These are phyloP conservation scores for Penicillium psychrosexuale DNA, from an alignment of 2,329 filamentous ascomycete genomes.

Conservation along the genomic window DNA sequence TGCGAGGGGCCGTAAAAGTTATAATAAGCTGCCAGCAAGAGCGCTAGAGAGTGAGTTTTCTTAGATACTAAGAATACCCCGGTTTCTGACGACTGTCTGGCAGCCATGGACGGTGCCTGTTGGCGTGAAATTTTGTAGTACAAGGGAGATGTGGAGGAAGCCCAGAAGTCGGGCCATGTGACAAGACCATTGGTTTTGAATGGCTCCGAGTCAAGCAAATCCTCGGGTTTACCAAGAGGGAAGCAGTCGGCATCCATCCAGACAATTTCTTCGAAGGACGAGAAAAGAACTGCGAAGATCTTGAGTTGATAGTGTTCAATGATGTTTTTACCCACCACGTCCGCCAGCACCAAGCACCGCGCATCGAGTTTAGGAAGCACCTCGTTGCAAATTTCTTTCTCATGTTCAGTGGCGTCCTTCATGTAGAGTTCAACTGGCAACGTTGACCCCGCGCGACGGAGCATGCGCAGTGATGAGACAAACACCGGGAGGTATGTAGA, in stretches of 20 bases:
- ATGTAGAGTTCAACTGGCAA: slow-evolving; percentile 50
- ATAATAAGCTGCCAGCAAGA: slow-evolving; percentile 39
- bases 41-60: slow-evolving; percentile 32
- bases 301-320: slow-evolving; percentile 55
- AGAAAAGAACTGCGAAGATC: slow-evolving; percentile 56
- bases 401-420: slow-evolving; percentile 40
- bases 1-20: slow-evolving; percentile 38
- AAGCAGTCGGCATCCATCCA: slow-evolving; percentile 60
- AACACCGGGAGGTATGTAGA: slow-evolving; percentile 50
- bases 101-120: slow-evolving; percentile 32
- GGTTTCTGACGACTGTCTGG: slow-evolving; percentile 37
- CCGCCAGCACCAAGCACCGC: slow-evolving; percentile 43
- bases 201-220: slow-evolving; percentile 51
- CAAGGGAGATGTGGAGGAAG: slow-evolving; percentile 43
- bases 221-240: slow-evolving; percentile 46
- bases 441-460: slow-evolving; percentile 50
- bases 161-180: slow-evolving; percentile 57
- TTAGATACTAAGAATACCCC: slow-evolving; percentile 39
- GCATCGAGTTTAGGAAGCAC: slow-evolving; percentile 44
- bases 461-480: slow-evolving; percentile 51
- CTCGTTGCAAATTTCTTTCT: slow-evolving; percentile 40
- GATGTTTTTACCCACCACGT: slow-evolving; percentile 39
- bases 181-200: slow-evolving; percentile 54
- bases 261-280: slow-evolving; percentile 57
- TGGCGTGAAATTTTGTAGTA: slow-evolving; percentile 44